These are phyloP conservation scores for Parathielavia appendiculata DNA, from an alignment of 495 filamentous ascomycete genomes.

Conservation along the genomic window DNA sequence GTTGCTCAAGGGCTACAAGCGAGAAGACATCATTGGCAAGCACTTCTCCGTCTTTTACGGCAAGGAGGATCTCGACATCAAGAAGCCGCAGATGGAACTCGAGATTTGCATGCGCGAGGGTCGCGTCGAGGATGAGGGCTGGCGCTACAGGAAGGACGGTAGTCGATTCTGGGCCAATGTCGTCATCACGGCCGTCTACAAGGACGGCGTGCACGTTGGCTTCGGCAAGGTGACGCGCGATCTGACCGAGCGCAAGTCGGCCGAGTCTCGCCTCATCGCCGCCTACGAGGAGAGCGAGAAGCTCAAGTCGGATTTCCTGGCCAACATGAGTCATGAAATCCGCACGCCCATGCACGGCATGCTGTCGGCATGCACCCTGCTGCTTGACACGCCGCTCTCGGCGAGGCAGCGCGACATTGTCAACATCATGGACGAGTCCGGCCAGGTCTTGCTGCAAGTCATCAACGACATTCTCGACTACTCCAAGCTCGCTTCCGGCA, in stretches of 20 bases:
- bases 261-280: slow-evolving; percentile 52
- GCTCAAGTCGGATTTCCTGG: slow-evolving; percentile 62
- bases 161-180: slow-evolving; percentile 64
- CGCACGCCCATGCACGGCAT: slow-evolving; percentile 51
- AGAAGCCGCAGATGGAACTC: slow-evolving; percentile 54
- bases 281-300: slow-evolving; percentile 62
- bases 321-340: slow-evolving; percentile 55
- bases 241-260: slow-evolving; percentile 55
- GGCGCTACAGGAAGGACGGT: slow-evolving; percentile 60
- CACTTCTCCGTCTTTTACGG: slow-evolving; percentile 63
- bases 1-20: slow-evolving; percentile 54
- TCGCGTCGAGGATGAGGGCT: slow-evolving; percentile 59
- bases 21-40: slow-evolving; percentile 54
- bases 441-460: slow-evolving; percentile 43
- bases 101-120: slow-evolving; percentile 55
- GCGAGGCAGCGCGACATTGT: slow-evolving; percentile 42
- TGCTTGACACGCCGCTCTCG: slow-evolving; percentile 40
- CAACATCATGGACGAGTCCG: slow-evolving; percentile 46
- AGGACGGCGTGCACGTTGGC: slow-evolving; percentile 53
- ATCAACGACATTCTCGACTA: slow-evolving; percentile 53
- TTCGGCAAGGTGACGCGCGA: slow-evolving; percentile 64
- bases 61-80: slow-evolving; percentile 45
- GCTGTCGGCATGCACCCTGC: slow-evolving; percentile 43
- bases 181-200: slow-evolving; percentile 57
- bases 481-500: slow-evolving; percentile 44